phyloP scores from a whole-genome alignment of 2,329 filamentous ascomycete genomes.

The Ploettnerulaceae sp. region DNA sequence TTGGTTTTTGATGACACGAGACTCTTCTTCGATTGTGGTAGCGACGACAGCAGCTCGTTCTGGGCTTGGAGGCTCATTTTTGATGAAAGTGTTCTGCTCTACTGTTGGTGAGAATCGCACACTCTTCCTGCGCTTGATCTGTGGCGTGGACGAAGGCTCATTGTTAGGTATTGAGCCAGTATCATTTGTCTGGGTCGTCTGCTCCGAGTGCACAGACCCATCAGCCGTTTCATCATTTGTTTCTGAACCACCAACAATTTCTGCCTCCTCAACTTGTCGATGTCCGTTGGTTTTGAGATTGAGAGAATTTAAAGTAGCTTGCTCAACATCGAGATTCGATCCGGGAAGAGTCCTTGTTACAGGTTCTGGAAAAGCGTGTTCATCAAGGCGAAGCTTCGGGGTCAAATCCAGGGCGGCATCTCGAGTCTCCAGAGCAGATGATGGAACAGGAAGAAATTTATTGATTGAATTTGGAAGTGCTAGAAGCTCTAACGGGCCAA shows the following conservation, averaged over 20 bases:
- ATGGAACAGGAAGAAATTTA: background rate
- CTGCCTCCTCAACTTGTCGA: slow-evolving; percentile 7
- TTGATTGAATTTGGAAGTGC: slow-evolving; percentile 15
- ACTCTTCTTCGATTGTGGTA: slow-evolving; percentile 21
- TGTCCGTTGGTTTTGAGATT: slow-evolving; percentile 9
- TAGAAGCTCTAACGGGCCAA: slow-evolving; percentile 14
- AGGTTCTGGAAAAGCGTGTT: background rate
- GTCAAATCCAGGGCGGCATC: background rate
- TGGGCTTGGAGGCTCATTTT: slow-evolving; percentile 39
- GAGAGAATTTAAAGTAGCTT: slow-evolving; percentile 4
- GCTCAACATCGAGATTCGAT: background rate
- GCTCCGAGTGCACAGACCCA: slow-evolving; percentile 20
- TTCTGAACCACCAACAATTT: slow-evolving; percentile 18
- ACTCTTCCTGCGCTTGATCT: slow-evolving; percentile 51
- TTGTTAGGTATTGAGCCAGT: slow-evolving; percentile 14
- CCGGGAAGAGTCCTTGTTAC: background rate
- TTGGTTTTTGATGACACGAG: slow-evolving; percentile 44
- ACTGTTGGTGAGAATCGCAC: slow-evolving; percentile 67
- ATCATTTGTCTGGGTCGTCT: slow-evolving; percentile 14
- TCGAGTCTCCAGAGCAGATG: background rate
- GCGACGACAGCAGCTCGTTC: slow-evolving; percentile 14
- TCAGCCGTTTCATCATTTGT: slow-evolving; percentile 19
- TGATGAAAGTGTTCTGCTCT: slow-evolving; percentile 57
- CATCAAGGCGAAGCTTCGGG: background rate
- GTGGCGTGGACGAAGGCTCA: slow-evolving; percentile 16